Evolutionary conservation across 495 filamentous ascomycete genomes (phyloP), one percentile per base, ranked within the genome.

Genomic region (Glonium stellatum): DNA sequence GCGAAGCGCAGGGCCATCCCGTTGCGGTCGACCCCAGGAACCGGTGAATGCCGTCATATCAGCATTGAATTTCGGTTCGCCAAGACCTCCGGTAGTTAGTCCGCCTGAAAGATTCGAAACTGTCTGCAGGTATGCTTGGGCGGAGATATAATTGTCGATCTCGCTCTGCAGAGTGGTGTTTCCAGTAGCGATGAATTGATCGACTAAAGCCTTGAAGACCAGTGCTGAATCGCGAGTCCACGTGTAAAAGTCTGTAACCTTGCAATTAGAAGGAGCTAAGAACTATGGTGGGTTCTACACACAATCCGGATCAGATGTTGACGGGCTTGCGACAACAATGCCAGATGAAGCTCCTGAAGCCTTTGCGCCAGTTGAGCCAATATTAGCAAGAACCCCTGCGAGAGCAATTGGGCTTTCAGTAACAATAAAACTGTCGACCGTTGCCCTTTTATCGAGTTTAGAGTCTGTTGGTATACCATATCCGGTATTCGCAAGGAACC

Each of bases 201-300:
- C 85, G 37, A 84, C 72, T 34, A 89, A 60, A 11, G 71, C 70
- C 63, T 85, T 86, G 69, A 84, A 77, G 4, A 81, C 80, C 61
- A 90, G 72, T 9, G 82, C 79, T n/a, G 82, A 78, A 66, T 89
- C 87, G 58, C 87, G 76, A n/a, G 82, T 87, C 86, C 87, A 90
- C 11, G 85, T 85, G 61, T 80, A 89, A 65, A 71, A 82, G 67
- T 80, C 76, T 82, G 8, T 1, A 12, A 21, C 19, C 15, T 41
- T 60, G n/a, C 15, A 5, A 37, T 27, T 2, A 47, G 36, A 15
- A 39, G 36, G 36, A 15, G 23, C 22, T 27, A 41, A 19, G 11
- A 12, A 12, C 31, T 2, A 54, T 19, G n/a, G n/a, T n/a, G 4
- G 18, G 4, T 41, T 13, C 13, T 49, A 35, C 54, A 4, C 47